Base-by-base conservation (phyloP, 805 yeast genomes). In the Candida ortonii region DNA sequence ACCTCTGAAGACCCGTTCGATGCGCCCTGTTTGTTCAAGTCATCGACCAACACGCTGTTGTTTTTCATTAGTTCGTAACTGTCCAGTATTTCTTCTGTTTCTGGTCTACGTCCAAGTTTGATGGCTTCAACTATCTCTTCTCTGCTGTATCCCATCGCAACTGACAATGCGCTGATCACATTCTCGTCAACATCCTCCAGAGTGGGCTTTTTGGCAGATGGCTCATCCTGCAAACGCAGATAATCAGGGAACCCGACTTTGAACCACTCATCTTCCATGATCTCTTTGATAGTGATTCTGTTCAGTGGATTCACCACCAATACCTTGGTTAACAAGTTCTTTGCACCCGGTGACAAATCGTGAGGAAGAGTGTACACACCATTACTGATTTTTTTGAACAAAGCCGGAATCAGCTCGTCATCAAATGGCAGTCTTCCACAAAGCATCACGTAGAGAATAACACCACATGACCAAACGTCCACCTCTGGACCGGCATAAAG, bases 391-490 rank as follows among this genome's bases (percentile, higher is more conserved):
- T 88, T 87, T 59, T 88, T 88, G 69, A 90, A 89, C 43, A 89
- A 68, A 1, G 93, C 94, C 6, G 97, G 97, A 36, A 89, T 90
- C 57, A 87, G 83, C 55, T 89, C 97, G 61, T 89, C 97, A 62
- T 89, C 97, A 59, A 89, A 89, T 10, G 97, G 97, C 50, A 89
- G 71, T 50, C 97, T 71, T 24, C 97, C 96, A 62, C 96, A 89
- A 33, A 90, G 70, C 97, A 89, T 89, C 34, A 89, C 97, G 50
- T 89, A 90, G 35, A 89, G 67, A 30, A 90, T 88, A 24, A 90
- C 97, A 52, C 97, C 97, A 55, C 95, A 84, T 0, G 95, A 84
- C 97, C 97, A 89, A 36, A 89, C 96, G 60, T 89, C 97, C 30
- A 90, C 97, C 62, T 90, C 97, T 3, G 97, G 97, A 7, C 97